Evolutionary conservation across 768 basidiomycete species (phyloP), one percentile per base, ranked within the genome.

Genomic region (Guyanaporus albipodus): DNA sequence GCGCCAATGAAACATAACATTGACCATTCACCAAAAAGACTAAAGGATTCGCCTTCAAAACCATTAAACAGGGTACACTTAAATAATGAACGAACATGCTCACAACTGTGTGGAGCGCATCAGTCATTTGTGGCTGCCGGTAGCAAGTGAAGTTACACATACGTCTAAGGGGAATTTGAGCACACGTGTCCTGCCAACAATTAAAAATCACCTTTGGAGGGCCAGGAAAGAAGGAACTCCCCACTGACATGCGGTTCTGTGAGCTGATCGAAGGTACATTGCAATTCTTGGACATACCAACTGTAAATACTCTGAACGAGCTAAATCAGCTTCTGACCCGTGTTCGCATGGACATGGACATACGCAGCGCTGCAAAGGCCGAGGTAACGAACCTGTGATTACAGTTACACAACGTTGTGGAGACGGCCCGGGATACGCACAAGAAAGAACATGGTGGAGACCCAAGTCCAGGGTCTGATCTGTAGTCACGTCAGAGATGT

Each of bases 181-280:
- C 12, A 23, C 8, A 15, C 0, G 8, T 3, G 8, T 8, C 1
- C 28, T 19, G 18, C 24, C 14, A 26, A 15, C 9, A 15, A 2
- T 19, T n/a, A 4, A 3, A 29, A 46, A n/a, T 38, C 24, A 56
- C 55, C 24, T 48, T 31, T 36, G 2, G 19, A 21, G 50, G 46
- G 6, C 42, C 46, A 28, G 55, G 36, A 8, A 56, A 21, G 18
- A 56, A 45, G 8, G 50, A 48, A 32, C 46, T 46, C 21, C 46
- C 44, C 34, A 42, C 51, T 56, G 9, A 21, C 1, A 18, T 31
- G 34, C 14, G 11, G n/a, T 8, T 12, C 17, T 6, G 33, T 58
- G 17, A 56, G 37, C 14, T 27, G 2, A 26, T 15, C 21, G 9
- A 15, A 14, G 17, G 0, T 6, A 19, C 23, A 1, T 22, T 8